Evolutionary conservation across 2,329 filamentous ascomycete genomes (phyloP).

Genomic region (Leptographium flavum): DNA sequence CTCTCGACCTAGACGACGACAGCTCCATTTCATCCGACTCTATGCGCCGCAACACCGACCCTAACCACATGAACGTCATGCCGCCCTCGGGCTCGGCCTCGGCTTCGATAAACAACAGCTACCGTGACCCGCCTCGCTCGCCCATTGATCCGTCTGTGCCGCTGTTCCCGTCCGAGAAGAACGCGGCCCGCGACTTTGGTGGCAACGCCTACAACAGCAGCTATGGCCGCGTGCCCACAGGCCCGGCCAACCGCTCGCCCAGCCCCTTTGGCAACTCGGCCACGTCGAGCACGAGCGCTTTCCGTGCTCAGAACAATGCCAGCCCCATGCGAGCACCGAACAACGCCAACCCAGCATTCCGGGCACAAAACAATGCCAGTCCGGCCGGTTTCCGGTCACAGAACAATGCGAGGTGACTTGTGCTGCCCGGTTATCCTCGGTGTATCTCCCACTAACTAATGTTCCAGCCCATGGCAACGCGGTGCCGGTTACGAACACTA

Average conservation of each 20-base stretch:
- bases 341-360: conserved; percentile 17
- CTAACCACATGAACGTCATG: conserved; percentile 10
- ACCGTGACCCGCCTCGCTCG: conserved; percentile 23
- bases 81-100: conserved; percentile 11
- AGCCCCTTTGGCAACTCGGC: conserved; percentile 11
- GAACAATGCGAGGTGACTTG: conserved; percentile 23
- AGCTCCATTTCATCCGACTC: conserved; percentile 51
- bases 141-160: conserved; percentile 36
- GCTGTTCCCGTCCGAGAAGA: conserved; percentile 29
- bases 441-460: neutral
- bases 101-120: conserved; percentile 6
- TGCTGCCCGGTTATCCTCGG: neutral
- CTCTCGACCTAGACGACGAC: conserved; percentile 57
- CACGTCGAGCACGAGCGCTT: neutral
- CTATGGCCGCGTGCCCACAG: neutral
- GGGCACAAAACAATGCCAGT: conserved; percentile 25
- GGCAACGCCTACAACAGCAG: conserved; percentile 7
- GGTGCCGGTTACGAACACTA: conserved; percentile 36
- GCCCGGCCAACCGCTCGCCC: conserved; percentile 10
- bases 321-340: conserved; percentile 15
- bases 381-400: conserved; percentile 14
- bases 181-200: conserved; percentile 17
- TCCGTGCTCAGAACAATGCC: neutral
- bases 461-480: conserved; percentile 37
- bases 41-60: conserved; percentile 26